These are phyloP conservation scores for Pseudogymnoascus pannorum DNA, from an alignment of 2,329 filamentous ascomycete species.

Conservation along the genomic window DNA sequence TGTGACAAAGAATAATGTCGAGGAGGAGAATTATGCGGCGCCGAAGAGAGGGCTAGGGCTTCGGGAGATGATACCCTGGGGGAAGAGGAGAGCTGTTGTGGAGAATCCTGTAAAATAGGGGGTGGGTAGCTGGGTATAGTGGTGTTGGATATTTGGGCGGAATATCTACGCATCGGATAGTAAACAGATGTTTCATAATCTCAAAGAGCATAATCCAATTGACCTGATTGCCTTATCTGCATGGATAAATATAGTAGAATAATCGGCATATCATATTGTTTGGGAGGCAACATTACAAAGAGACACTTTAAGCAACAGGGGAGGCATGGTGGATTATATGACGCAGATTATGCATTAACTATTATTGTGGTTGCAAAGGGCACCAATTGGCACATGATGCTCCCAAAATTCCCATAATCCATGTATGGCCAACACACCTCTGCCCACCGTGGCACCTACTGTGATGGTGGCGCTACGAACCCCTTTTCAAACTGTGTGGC, in stretches of 20 bases:
- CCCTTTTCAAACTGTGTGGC: background rate
- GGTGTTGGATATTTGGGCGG: background rate
- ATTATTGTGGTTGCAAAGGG: no score
- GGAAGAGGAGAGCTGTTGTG: background rate
- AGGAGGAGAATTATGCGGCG: slow-evolving; percentile 57
- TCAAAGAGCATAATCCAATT: background rate
- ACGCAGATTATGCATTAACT: no score
- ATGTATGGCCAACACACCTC: background rate
- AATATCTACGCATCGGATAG: background rate
- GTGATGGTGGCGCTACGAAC: background rate
- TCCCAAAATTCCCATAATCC: background rate
- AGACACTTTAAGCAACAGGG: no score
- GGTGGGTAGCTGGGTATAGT: background rate
- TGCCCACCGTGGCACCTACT: background rate
- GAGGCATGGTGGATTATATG: no score
- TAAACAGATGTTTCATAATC: background rate
- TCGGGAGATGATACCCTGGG: background rate
- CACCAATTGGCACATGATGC: no score
- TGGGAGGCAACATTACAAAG: no score
- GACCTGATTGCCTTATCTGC: background rate
- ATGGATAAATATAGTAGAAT: background rate
- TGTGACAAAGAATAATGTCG: slow-evolving; percentile 69
- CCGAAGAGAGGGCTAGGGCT: background rate
- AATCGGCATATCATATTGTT: no score
- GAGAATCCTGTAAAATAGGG: background rate